A percentile compares a stretch with the other conserved stretches of the same genome.
Conservation (phyloP, 2,329 filamentous ascomycete species). For the Raffaelea deltoideospora region DNA sequence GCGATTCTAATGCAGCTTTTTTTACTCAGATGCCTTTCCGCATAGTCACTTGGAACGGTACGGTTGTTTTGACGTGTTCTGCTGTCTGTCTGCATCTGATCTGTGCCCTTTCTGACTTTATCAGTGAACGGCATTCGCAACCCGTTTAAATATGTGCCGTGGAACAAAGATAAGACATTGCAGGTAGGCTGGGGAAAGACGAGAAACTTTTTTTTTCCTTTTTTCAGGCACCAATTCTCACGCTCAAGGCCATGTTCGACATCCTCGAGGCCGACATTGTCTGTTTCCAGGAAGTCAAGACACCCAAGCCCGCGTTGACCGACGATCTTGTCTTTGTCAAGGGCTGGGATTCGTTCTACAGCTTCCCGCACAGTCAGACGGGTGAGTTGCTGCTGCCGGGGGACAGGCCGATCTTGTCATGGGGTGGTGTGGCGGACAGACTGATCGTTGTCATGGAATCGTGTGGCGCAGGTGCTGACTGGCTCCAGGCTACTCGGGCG, state of each 20-base stretch:
- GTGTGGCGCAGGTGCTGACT: conserved; percentile 1
- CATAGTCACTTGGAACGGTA: neutral
- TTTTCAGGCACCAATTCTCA: conserved; percentile 3
- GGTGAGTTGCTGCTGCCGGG: conserved; percentile 40
- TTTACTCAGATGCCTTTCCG: neutral
- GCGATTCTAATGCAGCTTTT: too few species aligned
- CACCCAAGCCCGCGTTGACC: conserved; percentile 76
- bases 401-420: too few species aligned
- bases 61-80: neutral
- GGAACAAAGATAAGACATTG: neutral
- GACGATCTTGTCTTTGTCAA: conserved; percentile 94
- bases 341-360: conserved; percentile 95
- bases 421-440: too few species aligned
- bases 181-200: neutral
- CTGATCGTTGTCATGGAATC: too few species aligned
- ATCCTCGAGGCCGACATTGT: conserved; percentile 85
- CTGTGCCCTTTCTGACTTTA: too few species aligned
- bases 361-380: conserved; percentile 84
- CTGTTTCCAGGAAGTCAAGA: conserved; percentile 91
- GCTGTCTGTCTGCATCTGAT: neutral
- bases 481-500: conserved; percentile 71
- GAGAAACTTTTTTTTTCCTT: neutral
- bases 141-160: neutral
- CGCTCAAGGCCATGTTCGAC: conserved; percentile 71
- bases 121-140: neutral